Evolutionary conservation across 305 asterid genomes (phyloP), one percentile per base, ranked within the genome.

Genomic region (Lippia alba): DNA sequence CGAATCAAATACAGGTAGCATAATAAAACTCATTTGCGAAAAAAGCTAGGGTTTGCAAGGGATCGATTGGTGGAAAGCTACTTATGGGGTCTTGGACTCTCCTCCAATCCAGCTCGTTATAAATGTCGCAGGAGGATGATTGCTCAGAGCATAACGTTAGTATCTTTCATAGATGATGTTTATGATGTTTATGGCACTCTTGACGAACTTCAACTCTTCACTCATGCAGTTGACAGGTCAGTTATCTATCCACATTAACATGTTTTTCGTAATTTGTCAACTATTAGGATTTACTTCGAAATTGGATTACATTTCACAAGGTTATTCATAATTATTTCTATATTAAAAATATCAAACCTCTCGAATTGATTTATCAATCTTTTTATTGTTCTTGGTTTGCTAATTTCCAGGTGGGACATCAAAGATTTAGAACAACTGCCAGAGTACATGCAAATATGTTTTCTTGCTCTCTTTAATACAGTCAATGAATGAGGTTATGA

Each of bases 51-150:
- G 30, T 83, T 80, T 58, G 76, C 77, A 0, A 77, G 87, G 79
- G 81, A 83, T 36, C 68, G 83, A 36, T 62, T 83, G 70, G 82
- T 80, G 70, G 85, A 83, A 19, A 68, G 66, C 41, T 80, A 80
- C 62, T 34, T 73, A 2, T 82, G 86, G 84, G 41, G 77, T 0
- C 16, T 82, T 0, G 87, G 82, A 12, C 32, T 51, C 54, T 57
- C 55, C 4, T 73, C 39, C 50, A 71, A 76, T 6, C 82, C 86
- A n/a, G n/a, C n/a, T 44, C 69, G 8, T 55, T 61, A 30, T 1
- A 65, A 61, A 41, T 74, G 50, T 49, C 64, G 67, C 30, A 56
- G 83, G 58, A 80, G 36, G 33, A n/a, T 76, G 46, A 46, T 34
- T 0, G 53, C 71, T 1, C 77, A 74, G 34, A 49, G 74, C 12